phyloP scores from a whole-genome alignment of 495 filamentous ascomycete species.

The Hypoxylon perforatum region DNA sequence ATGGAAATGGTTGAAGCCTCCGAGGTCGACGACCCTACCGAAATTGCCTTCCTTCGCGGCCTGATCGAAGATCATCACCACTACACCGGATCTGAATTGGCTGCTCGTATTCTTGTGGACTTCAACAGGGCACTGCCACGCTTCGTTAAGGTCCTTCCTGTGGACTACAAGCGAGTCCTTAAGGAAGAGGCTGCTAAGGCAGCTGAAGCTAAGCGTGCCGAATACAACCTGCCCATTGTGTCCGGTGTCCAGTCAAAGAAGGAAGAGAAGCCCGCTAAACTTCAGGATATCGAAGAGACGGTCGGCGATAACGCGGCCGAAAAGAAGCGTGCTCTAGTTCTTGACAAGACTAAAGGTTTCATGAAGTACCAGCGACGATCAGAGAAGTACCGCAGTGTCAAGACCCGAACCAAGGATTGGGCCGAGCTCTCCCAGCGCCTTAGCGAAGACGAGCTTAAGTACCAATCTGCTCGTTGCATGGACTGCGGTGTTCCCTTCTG shows the following conservation, averaged over 20 bases:
- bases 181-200: slow-evolving; percentile 86
- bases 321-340: slow-evolving; percentile 90
- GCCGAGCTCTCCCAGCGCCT: slow-evolving; percentile 89
- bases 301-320: slow-evolving; percentile 85
- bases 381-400: slow-evolving; percentile 93
- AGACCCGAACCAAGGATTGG: slow-evolving; percentile 94
- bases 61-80: slow-evolving; percentile 99
- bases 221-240: slow-evolving; percentile 85
- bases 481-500: slow-evolving; percentile 99
- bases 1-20: slow-evolving; percentile 98
- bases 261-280: slow-evolving; percentile 78
- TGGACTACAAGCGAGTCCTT: slow-evolving; percentile 97
- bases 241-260: slow-evolving; percentile 73
- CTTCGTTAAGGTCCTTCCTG: slow-evolving; percentile 94
- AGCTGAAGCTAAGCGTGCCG: slow-evolving; percentile 81
- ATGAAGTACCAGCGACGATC: slow-evolving; percentile 97
- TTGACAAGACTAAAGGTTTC: slow-evolving; percentile 98
- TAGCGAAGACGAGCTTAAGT: slow-evolving; percentile 97
- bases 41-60: slow-evolving; percentile 94
- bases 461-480: slow-evolving; percentile 98
- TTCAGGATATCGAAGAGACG: slow-evolving; percentile 96
- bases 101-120: slow-evolving; percentile 95
- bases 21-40: slow-evolving; percentile 84
- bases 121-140: slow-evolving; percentile 92
- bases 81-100: slow-evolving; percentile 97